Percentiles rank a stretch among this genome's conserved stretches.
phyloP scores from a whole-genome alignment of 2,329 filamentous ascomycete genomes.

The Nectriaceae sp. region DNA sequence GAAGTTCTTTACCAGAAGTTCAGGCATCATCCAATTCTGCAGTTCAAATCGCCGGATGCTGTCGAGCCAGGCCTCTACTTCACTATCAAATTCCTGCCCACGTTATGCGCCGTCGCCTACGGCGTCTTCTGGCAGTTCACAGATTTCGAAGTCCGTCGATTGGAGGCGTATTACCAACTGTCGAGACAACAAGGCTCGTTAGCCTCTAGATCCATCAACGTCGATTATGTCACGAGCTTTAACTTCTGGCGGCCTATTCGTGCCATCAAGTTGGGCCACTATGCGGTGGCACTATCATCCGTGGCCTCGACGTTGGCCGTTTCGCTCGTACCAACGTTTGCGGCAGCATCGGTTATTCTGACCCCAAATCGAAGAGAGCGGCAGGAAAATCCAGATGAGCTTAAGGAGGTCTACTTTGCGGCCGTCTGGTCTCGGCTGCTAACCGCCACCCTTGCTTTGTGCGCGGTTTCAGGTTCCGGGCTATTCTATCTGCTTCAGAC shows the following conservation, averaged over 20 bases:
- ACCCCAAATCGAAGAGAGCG: conserved; percentile 52
- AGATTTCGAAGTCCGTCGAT: conserved; percentile 66
- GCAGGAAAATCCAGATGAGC: conserved; percentile 37
- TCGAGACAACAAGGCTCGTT: conserved; percentile 61
- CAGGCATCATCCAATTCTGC: conserved; percentile 44
- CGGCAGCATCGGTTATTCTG: conserved; percentile 63
- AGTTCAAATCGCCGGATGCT: conserved; percentile 51
- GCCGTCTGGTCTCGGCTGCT: conserved; percentile 63
- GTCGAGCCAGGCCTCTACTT: conserved; percentile 58
- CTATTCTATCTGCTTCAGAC: conserved; percentile 63
- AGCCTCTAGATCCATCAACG: conserved; percentile 68
- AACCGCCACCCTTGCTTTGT: conserved; percentile 55
- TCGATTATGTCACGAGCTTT: conserved; percentile 72
- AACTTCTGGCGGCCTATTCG: conserved; percentile 65
- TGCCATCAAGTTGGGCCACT: conserved; percentile 64
- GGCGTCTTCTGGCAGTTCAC: conserved; percentile 68
- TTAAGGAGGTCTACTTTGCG: conserved; percentile 59
- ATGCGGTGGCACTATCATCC: conserved; percentile 68
- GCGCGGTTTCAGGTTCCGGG: conserved; percentile 57
- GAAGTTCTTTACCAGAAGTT: conserved; percentile 59
- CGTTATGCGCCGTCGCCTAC: conserved; percentile 60
- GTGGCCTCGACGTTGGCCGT: conserved; percentile 65
- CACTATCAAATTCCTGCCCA: conserved; percentile 64
- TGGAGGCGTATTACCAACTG: conserved; percentile 68
- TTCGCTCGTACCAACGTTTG: conserved; percentile 68